phyloP scores from a whole-genome alignment of 2,329 filamentous ascomycete species.

The Colletotrichum falcatum region DNA sequence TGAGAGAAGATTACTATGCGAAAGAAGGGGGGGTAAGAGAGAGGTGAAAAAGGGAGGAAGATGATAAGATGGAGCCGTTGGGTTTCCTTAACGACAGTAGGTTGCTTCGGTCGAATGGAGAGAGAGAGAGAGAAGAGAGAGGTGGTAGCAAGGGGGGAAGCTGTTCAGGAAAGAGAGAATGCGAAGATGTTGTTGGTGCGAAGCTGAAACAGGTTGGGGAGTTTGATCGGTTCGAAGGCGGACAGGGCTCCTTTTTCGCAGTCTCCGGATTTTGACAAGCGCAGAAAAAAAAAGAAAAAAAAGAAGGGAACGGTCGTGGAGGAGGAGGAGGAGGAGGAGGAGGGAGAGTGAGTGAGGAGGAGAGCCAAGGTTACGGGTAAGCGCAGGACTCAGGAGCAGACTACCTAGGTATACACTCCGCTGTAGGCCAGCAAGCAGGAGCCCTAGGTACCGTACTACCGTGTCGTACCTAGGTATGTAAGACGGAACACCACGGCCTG shows the following conservation, averaged over 20 bases:
- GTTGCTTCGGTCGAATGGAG: constrained; percentile 19
- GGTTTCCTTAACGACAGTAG: constrained; percentile 23
- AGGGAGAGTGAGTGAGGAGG: neutral
- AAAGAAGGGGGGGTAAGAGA: no score
- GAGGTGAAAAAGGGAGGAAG: constrained; percentile 6
- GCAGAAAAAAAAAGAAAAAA: constrained; percentile 2
- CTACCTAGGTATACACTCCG: neutral
- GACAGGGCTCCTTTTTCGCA: constrained; percentile 44
- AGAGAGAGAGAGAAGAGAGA: no score
- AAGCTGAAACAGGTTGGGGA: constrained; percentile 52
- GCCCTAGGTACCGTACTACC: no score
- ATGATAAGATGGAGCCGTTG: constrained; percentile 18
- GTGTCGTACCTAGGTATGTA: neutral
- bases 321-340: neutral
- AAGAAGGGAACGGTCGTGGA: constrained; percentile 19
- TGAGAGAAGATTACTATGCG: constrained; percentile 8
- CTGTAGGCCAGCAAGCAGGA: constrained; percentile 6
- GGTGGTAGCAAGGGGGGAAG: constrained; percentile 28
- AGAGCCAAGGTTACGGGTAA: constrained; percentile 15
- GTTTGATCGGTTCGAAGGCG: constrained; percentile 51
- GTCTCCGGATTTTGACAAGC: constrained; percentile 39
- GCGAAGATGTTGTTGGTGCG: constrained; percentile 44
- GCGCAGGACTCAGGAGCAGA: constrained; percentile 18
- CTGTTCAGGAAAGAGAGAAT: constrained; percentile 43
- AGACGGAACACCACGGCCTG: constrained; percentile 9